A percentile compares a stretch with the other conserved stretches of the same genome.
Conservation (phyloP, 2,329 filamentous ascomycete genomes). For the Cladophialophora carrionii region DNA sequence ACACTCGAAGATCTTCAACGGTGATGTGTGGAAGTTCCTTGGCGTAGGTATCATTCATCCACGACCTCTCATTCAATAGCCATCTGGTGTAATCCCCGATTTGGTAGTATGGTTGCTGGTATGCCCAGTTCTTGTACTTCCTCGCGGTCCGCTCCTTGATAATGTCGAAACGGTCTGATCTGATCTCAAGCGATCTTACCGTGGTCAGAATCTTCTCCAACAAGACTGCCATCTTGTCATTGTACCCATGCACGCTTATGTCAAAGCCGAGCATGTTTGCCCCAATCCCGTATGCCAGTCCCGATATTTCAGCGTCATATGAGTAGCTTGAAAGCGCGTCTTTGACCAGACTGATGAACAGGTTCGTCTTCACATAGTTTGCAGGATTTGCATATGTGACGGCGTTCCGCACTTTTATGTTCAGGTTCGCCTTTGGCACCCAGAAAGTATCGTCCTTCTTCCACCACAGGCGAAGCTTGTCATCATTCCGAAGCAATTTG, state of each 20-base stretch:
- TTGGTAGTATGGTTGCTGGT: constrained; percentile 85
- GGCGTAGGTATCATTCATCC: constrained; percentile 77
- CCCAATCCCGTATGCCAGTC: constrained; percentile 78
- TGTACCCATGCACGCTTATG: constrained; percentile 84
- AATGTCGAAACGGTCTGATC: constrained; percentile 85
- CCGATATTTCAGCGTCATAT: constrained; percentile 93
- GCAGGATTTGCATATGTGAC: constrained; percentile 77
- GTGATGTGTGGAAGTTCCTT: constrained; percentile 76
- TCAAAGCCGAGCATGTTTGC: constrained; percentile 74
- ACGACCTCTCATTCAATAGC: constrained; percentile 75
- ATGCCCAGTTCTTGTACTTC: constrained; percentile 82
- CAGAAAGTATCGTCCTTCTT: constrained; percentile 99
- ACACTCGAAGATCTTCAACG: constrained; percentile 71
- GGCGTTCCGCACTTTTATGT: constrained; percentile 78
- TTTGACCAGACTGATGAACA: constrained; percentile 83
- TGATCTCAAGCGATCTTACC: constrained; percentile 81
- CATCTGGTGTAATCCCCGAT: constrained; percentile 81
- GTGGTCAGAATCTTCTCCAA: constrained; percentile 84
- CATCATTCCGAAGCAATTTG: constrained; percentile 81
- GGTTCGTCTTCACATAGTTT: constrained; percentile 73
- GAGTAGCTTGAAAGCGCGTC: constrained; percentile 91
- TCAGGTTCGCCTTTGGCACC: constrained; percentile 91
- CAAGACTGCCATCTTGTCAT: constrained; percentile 90
- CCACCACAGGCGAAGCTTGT: constrained; percentile 82
- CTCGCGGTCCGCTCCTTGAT: constrained; percentile 82